These are phyloP conservation scores for Macrophomina pseudophaseolina DNA, from an alignment of 2,329 filamentous ascomycete genomes.

Conservation along the genomic window DNA sequence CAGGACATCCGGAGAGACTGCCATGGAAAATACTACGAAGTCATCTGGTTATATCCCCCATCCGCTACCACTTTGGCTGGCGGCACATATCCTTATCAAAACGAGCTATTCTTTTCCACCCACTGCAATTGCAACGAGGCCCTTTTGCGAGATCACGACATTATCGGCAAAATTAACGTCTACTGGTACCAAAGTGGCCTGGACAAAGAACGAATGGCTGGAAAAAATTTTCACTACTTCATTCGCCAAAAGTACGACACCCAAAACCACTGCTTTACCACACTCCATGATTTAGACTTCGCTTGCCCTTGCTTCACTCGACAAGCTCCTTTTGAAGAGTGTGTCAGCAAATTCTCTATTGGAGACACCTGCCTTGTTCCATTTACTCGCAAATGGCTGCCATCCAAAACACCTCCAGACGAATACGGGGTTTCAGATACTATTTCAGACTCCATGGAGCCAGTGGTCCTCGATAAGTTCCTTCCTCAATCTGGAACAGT, in stretches of 20 bases:
- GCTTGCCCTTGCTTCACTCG: neutral
- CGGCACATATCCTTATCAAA: slow-evolving; percentile 70
- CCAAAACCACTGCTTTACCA: slow-evolving; percentile 65
- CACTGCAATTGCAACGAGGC: slow-evolving; percentile 71
- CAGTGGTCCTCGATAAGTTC: slow-evolving; percentile 62
- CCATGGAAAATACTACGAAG: slow-evolving; percentile 41
- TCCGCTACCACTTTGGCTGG: slow-evolving; percentile 71
- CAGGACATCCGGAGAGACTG: slow-evolving; percentile 56
- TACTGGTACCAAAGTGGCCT: slow-evolving; percentile 60
- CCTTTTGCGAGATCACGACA: slow-evolving; percentile 59
- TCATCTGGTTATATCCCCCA: slow-evolving; percentile 76
- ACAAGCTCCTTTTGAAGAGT: slow-evolving; percentile 34
- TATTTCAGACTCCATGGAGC: slow-evolving; percentile 54
- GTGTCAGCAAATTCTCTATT: slow-evolving; percentile 26
- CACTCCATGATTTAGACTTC: slow-evolving; percentile 60
- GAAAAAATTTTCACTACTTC: slow-evolving; percentile 51
- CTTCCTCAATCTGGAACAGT: slow-evolving; percentile 38
- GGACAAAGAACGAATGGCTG: slow-evolving; percentile 41
- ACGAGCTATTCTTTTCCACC: slow-evolving; percentile 78
- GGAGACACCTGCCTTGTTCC: slow-evolving; percentile 29
- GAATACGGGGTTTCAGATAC: neutral
- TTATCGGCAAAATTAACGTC: slow-evolving; percentile 64
- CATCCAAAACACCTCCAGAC: neutral
- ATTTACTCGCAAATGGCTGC: neutral
- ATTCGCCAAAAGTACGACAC: slow-evolving; percentile 72